Evolutionary conservation across 306 rosid genomes (phyloP), one percentile per base, ranked within the genome.

Genomic region (Cucurbita maxima): DNA sequence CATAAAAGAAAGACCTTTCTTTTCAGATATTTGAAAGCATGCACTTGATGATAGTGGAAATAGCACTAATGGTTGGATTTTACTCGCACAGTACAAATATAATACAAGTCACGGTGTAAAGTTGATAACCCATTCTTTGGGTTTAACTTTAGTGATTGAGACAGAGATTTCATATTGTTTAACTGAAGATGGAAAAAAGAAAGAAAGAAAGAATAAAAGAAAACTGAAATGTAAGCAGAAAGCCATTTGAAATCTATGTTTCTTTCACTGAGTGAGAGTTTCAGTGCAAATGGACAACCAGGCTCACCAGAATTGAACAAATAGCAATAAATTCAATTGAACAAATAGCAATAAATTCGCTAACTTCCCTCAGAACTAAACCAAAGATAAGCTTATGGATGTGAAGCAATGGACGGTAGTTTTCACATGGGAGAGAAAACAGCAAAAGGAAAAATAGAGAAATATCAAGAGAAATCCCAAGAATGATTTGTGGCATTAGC

Each of bases 311-410:
- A 60, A 73, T 13, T 55, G 19, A 73, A 75, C 77, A 63, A 63
- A 58, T 58, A 63, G 69, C 58, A 68, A 72, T 75, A 44, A 60
- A 74, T 47, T 44, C 80, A 60, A 73, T 13, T 55, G 19, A 73
- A 75, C 77, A 63, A 63, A 58, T 58, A 63, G 69, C 58, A 68
- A 72, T 75, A 44, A 60, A 74, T 47, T 44, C 80, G 56, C 66
- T 74, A 59, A 78, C 72, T 81, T 66, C 73, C 70, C 61, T 72
- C 67, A 75, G 76, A 82, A 82, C 80, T 77, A 71, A 81, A 82
- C 80, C 75, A 67, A 79, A 54, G 73, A 79, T 44, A n/a, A 80
- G 76, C 25, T 77, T 78, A 73, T 86, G 97, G 96, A 82, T 86
- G 86, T 80, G 76, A 82, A 79, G 56, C 76, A 73, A 73, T 37